Evolutionary conservation across 768 basidiomycete genomes (phyloP), one percentile per base, ranked within the genome.

Genomic region (Xanthoconium stramineum): DNA sequence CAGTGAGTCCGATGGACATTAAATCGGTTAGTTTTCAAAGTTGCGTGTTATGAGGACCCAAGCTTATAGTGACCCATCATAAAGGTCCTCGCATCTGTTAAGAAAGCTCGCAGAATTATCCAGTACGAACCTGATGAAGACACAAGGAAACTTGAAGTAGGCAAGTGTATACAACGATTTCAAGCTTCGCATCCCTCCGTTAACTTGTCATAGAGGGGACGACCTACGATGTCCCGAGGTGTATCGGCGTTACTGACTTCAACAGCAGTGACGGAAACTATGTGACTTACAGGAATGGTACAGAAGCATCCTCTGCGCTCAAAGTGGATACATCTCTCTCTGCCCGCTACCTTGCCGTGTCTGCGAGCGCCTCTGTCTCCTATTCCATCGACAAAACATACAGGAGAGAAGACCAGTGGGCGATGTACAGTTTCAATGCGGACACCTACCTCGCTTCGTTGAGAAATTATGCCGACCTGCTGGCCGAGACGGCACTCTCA

Each of bases 391-490:
- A 54, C 15, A 61, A 61, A 47, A 49, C 58, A 3, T 50, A 49
- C 47, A 52, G 46, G 35, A 47, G 60, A 30, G 55, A 62, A 39
- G 48, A 52, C 15, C 61, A 62, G 43, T 61, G 39, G 36, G 61
- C 61, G n/a, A 48, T 61, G 54, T 62, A 62, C 51, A 56, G 60
- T 14, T 62, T 60, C 50, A 62, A 61, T 38, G 40, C 59, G 1
- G 50, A 57, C 33, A 48, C 46, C 3, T 61, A 61, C 47, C 44
- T 53, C 3, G 61, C 61, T 33, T 47, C 46, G 15, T 17, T 62
- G 37, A 48, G 45, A 44, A 24, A 62, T 28, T 62, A 61, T 14
- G 43, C 10, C 9, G 46, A 53, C 52, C 28, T 57, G 39, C 47
- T 53, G 17, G 46, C 47, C 15, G 47, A 55, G 47, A 29, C 30